Evolutionary conservation across 2,329 filamentous ascomycete genomes (phyloP), one percentile per base, ranked within the genome.

Genomic region (Venturia asperata): DNA sequence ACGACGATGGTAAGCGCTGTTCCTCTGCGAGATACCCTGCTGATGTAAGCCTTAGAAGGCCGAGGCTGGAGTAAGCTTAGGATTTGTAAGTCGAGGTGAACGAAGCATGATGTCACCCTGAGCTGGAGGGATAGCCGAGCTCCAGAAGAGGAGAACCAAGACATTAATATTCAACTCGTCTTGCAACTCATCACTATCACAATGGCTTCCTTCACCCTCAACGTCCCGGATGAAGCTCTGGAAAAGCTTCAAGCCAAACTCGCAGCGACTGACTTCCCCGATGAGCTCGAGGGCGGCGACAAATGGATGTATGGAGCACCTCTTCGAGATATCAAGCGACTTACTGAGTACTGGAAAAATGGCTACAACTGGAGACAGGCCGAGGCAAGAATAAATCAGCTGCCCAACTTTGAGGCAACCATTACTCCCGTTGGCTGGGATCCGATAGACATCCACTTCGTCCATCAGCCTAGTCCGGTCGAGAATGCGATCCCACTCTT

Each of bases 281-380:
- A 85, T 69, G 85, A 87, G 71, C 76, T 78, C 3, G 72, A 74
- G n/a, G 69, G 70, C 19, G 60, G 66, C 17, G 69, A 74, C 15
- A 72, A 83, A 55, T 85, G 84, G 84, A 77, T 82, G 19, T 82
- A 86, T 69, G 87, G 87, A 19, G 78, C 82, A 13, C 86, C 86
- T 0, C 73, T 88, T 0, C 74, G 76, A 1, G 85, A 88, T 65
- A 74, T 89, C 66, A 84, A 85, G 70, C 79, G 85, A 11, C 77
- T 90, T 27, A 77, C 81, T 1, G 73, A 77, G 5, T 77, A 83
- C 68, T 90, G 86, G 87, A 76, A 79, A 45, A 75, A 81, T 5
- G 71, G 71, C 0, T 85, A 82, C 70, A 82, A 88, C 72, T 90
- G 87, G 87, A 80, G 84, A 41, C 75, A 77, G 43, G 79, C 81